phyloP scores from a whole-genome alignment of 371 early-diverging fungal genomes.

The Coemansia sp. region DNA sequence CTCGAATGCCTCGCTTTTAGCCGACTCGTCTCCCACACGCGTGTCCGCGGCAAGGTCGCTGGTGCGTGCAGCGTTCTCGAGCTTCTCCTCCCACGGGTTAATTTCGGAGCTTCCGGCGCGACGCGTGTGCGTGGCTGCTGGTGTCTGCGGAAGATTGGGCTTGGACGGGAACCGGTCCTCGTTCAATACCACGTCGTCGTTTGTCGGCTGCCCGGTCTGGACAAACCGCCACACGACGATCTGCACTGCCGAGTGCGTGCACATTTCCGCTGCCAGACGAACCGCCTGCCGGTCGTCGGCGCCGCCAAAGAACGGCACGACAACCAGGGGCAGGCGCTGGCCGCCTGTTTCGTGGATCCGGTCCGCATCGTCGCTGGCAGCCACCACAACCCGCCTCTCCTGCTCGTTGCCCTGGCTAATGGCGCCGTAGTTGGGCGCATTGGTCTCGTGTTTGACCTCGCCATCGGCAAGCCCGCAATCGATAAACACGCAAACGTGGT shows the following conservation, averaged over 20 bases:
- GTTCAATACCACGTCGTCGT: slow-evolving; percentile 22
- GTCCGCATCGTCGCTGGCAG: neutral
- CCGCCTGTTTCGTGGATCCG: slow-evolving; percentile 1
- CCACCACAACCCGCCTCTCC: neutral
- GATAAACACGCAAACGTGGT: slow-evolving; percentile 64
- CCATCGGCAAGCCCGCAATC: slow-evolving; percentile 68
- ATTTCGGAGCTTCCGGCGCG: neutral
- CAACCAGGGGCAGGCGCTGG: slow-evolving; percentile 26
- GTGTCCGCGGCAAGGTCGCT: neutral
- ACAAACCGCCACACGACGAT: slow-evolving; percentile 45
- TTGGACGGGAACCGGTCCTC: slow-evolving; percentile 26
- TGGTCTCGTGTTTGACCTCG: neutral
- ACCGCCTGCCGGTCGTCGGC: slow-evolving; percentile 63
- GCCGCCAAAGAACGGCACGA: slow-evolving; percentile 66
- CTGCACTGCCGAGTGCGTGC: slow-evolving; percentile 42
- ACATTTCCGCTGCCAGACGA: slow-evolving; percentile 40
- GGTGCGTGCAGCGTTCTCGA: neutral
- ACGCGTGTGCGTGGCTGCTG: slow-evolving; percentile 4
- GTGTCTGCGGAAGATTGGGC: slow-evolving; percentile 24
- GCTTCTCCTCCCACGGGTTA: slow-evolving; percentile 2
- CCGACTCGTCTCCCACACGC: neutral
- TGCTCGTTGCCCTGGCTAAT: neutral
- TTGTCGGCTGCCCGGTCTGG: slow-evolving; percentile 19
- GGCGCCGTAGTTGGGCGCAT: neutral
- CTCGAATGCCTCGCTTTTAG: slow-evolving; percentile 17